Conservation (phyloP, 805 yeast species). For the Kluyveromyces starmeri region DNA sequence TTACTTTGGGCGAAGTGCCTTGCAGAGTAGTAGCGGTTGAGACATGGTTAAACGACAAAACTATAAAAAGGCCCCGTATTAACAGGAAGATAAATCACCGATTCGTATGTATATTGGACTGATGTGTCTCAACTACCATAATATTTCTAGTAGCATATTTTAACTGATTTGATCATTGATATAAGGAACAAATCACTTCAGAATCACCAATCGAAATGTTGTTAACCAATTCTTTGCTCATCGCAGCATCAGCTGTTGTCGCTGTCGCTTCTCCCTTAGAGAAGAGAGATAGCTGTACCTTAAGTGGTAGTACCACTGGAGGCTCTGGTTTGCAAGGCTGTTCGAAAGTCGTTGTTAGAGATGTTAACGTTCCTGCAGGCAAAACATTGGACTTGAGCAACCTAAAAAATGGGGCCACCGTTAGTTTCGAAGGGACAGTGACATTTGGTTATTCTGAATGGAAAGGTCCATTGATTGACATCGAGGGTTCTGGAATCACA, state of each 20-base stretch:
- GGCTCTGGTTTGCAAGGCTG: constrained; percentile 7
- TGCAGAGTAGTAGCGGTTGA: no score
- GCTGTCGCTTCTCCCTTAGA: constrained; percentile 3
- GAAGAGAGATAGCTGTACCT: constrained; percentile 4
- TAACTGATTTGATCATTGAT: no score
- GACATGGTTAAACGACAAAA: no score
- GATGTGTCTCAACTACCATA: no score
- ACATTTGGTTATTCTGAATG: constrained; percentile 12
- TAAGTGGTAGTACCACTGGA: constrained; percentile 1
- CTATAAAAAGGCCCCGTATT: no score
- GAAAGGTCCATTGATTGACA: constrained; percentile 13
- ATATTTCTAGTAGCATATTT: no score
- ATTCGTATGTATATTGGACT: no score
- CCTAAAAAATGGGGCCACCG: constrained; percentile 10
- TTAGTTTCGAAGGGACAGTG: constrained; percentile 13
- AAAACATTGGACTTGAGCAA: constrained; percentile 12
- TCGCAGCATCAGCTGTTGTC: not conserved
- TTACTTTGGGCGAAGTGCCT: no score
- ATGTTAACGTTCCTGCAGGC: constrained; percentile 14
- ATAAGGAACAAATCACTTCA: no score
- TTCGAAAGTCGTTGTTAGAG: constrained; percentile 8
- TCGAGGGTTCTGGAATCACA: constrained; percentile 10
- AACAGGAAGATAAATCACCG: no score
- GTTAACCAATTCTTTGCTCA: not conserved
- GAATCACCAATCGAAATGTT: constrained; percentile 1